Conservation (phyloP, 2,329 filamentous ascomycete species). For the Fusarium sp. region DNA sequence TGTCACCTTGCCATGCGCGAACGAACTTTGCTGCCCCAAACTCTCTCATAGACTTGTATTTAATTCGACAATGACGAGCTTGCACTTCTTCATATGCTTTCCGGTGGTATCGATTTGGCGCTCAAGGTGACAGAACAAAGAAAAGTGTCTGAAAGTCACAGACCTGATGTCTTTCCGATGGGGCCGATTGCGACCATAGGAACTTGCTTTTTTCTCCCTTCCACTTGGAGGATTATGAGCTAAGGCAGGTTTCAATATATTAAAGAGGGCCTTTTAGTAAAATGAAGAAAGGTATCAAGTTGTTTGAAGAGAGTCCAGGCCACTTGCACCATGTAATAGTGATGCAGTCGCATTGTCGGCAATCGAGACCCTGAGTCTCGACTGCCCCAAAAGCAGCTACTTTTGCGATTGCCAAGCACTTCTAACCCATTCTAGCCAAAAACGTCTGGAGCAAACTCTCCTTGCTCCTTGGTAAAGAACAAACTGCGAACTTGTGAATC, state of each 20-base stretch:
- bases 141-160: slow-evolving; percentile 8
- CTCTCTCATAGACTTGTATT: neutral
- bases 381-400: slow-evolving; percentile 1
- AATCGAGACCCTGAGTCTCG: slow-evolving; percentile 21
- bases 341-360: slow-evolving; percentile 15
- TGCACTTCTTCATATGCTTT: slow-evolving; percentile 20
- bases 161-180: too few relatives aligned
- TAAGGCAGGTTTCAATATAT: too few relatives aligned
- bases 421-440: slow-evolving; percentile 10
- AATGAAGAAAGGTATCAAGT: slow-evolving; percentile 1
- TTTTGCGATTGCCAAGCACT: neutral
- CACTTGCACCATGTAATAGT: slow-evolving; percentile 1
- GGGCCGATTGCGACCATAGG: too few relatives aligned
- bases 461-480: slow-evolving; percentile 6
- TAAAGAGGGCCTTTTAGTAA: neutral
- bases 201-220: too few relatives aligned
- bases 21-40: neutral
- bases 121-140: slow-evolving; percentile 22
- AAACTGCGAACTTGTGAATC: slow-evolving; percentile 7
- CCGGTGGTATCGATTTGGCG: slow-evolving; percentile 8
- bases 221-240: too few relatives aligned
- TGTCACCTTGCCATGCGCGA: neutral
- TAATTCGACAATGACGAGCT: neutral
- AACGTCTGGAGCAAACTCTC: slow-evolving; percentile 22
- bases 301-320: neutral